Evolutionary conservation across 768 basidiomycete genomes (phyloP).

Genomic region (Phanerodontia chrysosporium): DNA sequence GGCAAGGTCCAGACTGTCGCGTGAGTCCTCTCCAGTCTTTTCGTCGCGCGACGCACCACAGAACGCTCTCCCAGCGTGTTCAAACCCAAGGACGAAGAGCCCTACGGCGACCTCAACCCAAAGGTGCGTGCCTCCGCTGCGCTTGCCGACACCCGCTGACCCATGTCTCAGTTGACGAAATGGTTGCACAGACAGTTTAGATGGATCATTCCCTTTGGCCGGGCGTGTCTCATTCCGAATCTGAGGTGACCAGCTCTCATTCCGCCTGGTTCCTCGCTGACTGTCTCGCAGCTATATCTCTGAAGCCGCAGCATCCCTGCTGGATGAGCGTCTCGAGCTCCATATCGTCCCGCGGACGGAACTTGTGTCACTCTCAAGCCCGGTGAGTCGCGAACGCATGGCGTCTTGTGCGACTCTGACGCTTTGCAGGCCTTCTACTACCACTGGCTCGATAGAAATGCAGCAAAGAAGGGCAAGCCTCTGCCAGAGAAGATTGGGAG

Average conservation of each 20-base stretch:
- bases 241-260: slow-evolving; percentile 48
- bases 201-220: slow-evolving; percentile 88
- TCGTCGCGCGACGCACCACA: neutral
- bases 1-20: slow-evolving; percentile 76
- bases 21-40: slow-evolving; percentile 39
- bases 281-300: slow-evolving; percentile 64
- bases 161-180: slow-evolving; percentile 65
- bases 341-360: slow-evolving; percentile 86
- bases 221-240: slow-evolving; percentile 86
- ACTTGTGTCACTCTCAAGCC: slow-evolving; percentile 77
- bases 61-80: slow-evolving; percentile 54
- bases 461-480: slow-evolving; percentile 76
- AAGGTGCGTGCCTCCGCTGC: slow-evolving; percentile 46
- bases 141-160: neutral
- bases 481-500: slow-evolving; percentile 88
- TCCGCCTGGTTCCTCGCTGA: neutral
- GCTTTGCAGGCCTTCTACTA: slow-evolving; percentile 80
- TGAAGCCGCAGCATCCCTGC: slow-evolving; percentile 82
- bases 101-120: slow-evolving; percentile 83
- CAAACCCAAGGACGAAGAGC: slow-evolving; percentile 90
- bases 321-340: slow-evolving; percentile 70
- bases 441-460: slow-evolving; percentile 84
- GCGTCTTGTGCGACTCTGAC: neutral
- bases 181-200: slow-evolving; percentile 87
- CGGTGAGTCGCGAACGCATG: slow-evolving; percentile 28